These are phyloP conservation scores for Cryptococcus sp. DNA, from an alignment of 1,284 basidiomycete species.

Conservation along the genomic window DNA sequence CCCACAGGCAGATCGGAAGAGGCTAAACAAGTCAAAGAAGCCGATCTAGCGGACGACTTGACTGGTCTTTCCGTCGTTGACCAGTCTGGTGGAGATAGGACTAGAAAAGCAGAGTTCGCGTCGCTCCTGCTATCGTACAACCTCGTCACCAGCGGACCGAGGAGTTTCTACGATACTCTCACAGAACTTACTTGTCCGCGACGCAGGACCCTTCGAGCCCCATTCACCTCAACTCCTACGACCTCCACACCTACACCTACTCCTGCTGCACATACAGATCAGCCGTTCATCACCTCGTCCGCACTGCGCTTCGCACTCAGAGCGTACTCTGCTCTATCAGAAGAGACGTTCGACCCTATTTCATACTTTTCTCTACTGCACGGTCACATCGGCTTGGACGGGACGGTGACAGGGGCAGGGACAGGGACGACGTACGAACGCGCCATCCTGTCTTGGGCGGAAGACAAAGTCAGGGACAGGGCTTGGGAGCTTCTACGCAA, in stretches of 20 bases:
- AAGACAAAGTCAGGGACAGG: slow-evolving; percentile 28
- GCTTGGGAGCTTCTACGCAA: slow-evolving; percentile 34
- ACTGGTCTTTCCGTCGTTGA: neutral
- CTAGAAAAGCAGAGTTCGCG: slow-evolving; percentile 31
- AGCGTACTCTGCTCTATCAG: slow-evolving; percentile 24
- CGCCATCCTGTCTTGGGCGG: slow-evolving; percentile 37
- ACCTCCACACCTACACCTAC: neutral
- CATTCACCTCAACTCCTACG: neutral
- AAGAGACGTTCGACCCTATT: slow-evolving; percentile 36
- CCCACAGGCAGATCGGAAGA: neutral
- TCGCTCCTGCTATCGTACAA: slow-evolving; percentile 41
- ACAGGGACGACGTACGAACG: slow-evolving; percentile 25
- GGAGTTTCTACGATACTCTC: slow-evolving; percentile 18
- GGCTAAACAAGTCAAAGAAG: neutral
- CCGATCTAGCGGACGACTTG: neutral
- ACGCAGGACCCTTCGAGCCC: neutral
- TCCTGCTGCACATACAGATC: neutral
- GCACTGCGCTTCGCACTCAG: slow-evolving; percentile 10
- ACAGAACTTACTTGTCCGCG: slow-evolving; percentile 15
- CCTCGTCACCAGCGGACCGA: slow-evolving; percentile 22
- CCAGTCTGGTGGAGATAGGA: slow-evolving; percentile 9
- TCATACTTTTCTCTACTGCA: slow-evolving; percentile 23
- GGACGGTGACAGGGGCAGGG: neutral
- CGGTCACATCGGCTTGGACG: neutral
- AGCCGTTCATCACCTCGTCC: slow-evolving; percentile 6